Evolutionary conservation across 768 basidiomycete species (phyloP).

Genomic region (Hypholoma fasciculare): DNA sequence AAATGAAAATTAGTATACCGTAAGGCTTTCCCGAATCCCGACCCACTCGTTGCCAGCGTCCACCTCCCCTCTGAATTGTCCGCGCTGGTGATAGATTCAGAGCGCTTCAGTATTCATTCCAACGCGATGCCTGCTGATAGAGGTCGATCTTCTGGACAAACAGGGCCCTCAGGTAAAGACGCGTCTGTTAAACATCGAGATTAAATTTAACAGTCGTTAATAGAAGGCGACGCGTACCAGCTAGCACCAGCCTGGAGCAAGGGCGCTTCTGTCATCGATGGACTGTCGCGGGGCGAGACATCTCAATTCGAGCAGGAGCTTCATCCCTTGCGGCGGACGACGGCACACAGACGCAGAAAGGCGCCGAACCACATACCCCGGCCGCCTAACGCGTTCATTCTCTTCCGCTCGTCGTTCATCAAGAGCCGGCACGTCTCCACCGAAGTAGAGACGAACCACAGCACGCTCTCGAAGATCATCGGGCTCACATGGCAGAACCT

Average conservation of each 20-base stretch:
- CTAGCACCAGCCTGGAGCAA: slow-evolving; percentile 37
- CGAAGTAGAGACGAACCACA: slow-evolving; percentile 78
- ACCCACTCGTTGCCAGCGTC: not conserved
- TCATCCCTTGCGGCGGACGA: not conserved
- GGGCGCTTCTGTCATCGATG: not conserved
- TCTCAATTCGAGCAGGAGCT: slow-evolving; percentile 35
- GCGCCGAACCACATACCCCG: slow-evolving; percentile 73
- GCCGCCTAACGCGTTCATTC: slow-evolving; percentile 82
- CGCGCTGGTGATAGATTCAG: slow-evolving; percentile 19
- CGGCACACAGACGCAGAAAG: slow-evolving; percentile 60
- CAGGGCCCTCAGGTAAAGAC: slow-evolving; percentile 31
- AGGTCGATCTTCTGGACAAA: slow-evolving; percentile 38
- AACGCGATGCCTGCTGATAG: slow-evolving; percentile 48
- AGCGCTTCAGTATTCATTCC: slow-evolving; percentile 10
- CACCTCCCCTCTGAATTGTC: slow-evolving; percentile 5
- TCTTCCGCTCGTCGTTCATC: slow-evolving; percentile 81
- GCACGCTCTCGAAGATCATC: slow-evolving; percentile 81
- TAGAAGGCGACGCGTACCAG: slow-evolving; percentile 40
- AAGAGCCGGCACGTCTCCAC: slow-evolving; percentile 74
- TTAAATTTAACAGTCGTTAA: not conserved
- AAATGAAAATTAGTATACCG: slow-evolving; percentile 8
- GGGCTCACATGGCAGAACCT: slow-evolving; percentile 81
- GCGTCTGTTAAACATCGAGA: not conserved
- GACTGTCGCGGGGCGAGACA: slow-evolving; percentile 22
- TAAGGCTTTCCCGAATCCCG: slow-evolving; percentile 4